Evolutionary conservation across 768 basidiomycete genomes (phyloP), one percentile per base, ranked within the genome.

Genomic region (Kondoa malvinella): DNA sequence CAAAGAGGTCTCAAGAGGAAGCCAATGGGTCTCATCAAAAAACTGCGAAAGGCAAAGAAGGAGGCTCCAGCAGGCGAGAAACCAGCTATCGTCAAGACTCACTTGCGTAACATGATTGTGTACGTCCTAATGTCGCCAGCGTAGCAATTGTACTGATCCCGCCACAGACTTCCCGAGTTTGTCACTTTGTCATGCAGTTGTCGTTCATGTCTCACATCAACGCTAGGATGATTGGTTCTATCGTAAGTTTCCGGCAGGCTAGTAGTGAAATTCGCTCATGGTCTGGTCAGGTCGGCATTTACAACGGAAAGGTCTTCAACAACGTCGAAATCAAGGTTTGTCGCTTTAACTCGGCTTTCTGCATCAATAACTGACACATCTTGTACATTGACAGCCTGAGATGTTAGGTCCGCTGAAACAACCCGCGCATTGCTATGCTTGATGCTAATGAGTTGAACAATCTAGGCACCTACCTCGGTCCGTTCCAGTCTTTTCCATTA

Each of bases 391-490:
- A 3, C 16, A 94, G 83, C 94, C 94, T 72, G 94, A 99, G 80
- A 99, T 99, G 94, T 89, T 88, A 71, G 40, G n/a, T n/a, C n/a
- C n/a, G n/a, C n/a, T n/a, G n/a, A n/a, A n/a, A n/a, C 40, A 50
- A 50, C 40, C 40, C 21, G 21, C 40, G n/a, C n/a, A n/a, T n/a
- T n/a, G n/a, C n/a, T n/a, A n/a, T n/a, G n/a, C n/a, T n/a, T n/a
- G n/a, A n/a, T n/a, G n/a, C n/a, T n/a, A n/a, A n/a, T n/a, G n/a
- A n/a, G n/a, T n/a, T n/a, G n/a, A n/a, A n/a, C n/a, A n/a, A n/a
- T n/a, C n/a, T n/a, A n/a, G 94, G 94, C 69, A 92, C 94, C 85
- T 97, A 99, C 82, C 91, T 99, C 77, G 94, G 83, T n/a, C n/a
- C n/a, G n/a, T n/a, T n/a, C n/a, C n/a, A n/a, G n/a, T n/a, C n/a